These are phyloP conservation scores for Coemansia sp. DNA, from an alignment of 192 early-diverging fungal species.

Conservation along the genomic window DNA sequence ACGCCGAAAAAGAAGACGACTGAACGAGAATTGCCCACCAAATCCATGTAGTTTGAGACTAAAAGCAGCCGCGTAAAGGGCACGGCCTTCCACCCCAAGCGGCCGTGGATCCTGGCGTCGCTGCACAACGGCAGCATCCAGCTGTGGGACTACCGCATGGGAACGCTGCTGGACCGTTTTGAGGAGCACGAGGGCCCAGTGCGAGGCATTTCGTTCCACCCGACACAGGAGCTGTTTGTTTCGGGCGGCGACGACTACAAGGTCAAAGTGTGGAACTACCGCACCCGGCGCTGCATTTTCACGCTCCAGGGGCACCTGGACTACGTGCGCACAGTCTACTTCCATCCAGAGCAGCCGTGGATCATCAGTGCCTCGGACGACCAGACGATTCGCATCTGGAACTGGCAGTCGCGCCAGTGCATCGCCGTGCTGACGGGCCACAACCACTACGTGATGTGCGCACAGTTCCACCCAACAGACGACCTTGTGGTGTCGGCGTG, in stretches of 20 bases:
- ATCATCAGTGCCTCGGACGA: conserved; percentile 96
- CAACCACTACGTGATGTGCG: conserved; percentile 99
- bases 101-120: conserved; percentile 97
- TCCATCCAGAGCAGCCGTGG: conserved; percentile 99
- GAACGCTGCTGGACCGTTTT: conserved; percentile 94
- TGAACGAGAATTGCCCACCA: too few relatives aligned
- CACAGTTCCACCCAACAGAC: conserved; percentile 97
- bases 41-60: conserved; percentile 5
- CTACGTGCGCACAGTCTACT: conserved; percentile 95
- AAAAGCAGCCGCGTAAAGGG: conserved; percentile 83
- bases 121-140: conserved; percentile 98
- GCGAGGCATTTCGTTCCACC: conserved; percentile 94
- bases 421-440: conserved; percentile 98
- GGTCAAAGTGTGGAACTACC: conserved; percentile 99
- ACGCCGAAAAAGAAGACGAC: neutral
- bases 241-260: conserved; percentile 99
- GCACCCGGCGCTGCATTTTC: conserved; percentile 92
- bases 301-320: conserved; percentile 98
- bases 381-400: conserved; percentile 99
- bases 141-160: conserved; percentile 99
- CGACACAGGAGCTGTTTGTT: conserved; percentile 94
- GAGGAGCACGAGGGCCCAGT: conserved; percentile 99
- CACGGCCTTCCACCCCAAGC: conserved; percentile 93
- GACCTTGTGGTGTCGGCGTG: conserved; percentile 96
- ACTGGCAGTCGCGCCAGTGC: conserved; percentile 98